Percentiles rank a stretch among this genome's conserved stretches.
Conservation (phyloP, 139 green algal species). For the Chlorella sp. region DNA sequence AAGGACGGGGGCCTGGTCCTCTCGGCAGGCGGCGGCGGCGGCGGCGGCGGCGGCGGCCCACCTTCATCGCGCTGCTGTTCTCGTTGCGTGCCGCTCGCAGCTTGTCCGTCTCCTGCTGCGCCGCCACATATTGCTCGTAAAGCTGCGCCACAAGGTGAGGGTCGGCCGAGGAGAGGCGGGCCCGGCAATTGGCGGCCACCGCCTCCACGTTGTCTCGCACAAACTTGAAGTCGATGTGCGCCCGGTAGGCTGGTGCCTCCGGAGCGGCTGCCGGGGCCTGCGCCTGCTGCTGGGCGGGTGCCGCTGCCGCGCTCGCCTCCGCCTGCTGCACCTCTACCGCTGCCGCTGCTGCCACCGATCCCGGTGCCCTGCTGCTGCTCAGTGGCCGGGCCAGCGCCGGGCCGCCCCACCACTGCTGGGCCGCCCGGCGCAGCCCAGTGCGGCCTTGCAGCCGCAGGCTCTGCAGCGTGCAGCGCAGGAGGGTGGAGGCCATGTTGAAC, state of each 20-base stretch:
- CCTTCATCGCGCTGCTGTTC: constrained; percentile 93
- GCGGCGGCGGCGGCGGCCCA: constrained; percentile 31
- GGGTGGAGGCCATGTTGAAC: neutral
- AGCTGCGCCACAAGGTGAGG: constrained; percentile 76
- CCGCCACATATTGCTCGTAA: constrained; percentile 82
- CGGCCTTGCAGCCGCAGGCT: neutral
- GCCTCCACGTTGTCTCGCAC: constrained; percentile 66
- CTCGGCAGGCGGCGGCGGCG: neutral
- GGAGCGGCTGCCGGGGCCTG: constrained; percentile 6
- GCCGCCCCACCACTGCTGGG: neutral
- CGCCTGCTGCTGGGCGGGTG: neutral
- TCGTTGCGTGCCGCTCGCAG: constrained; percentile 84
- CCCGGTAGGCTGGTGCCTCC: constrained; percentile 65
- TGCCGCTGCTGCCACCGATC: neutral
- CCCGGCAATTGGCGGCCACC: constrained; percentile 72
- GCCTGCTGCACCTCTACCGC: constrained; percentile 7
- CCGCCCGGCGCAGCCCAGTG: neutral
- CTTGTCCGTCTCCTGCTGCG: constrained; percentile 67
- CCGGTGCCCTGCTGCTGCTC: too few relatives aligned
- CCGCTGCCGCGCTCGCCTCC: neutral
- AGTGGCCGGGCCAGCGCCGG: neutral
- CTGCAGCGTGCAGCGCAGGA: constrained; percentile 7
- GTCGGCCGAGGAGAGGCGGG: constrained; percentile 76
- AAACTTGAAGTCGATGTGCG: constrained; percentile 88
- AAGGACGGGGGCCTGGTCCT: too few relatives aligned